phyloP scores from a whole-genome alignment of 192 early-diverging fungal species.

The Backusella sp. region DNA sequence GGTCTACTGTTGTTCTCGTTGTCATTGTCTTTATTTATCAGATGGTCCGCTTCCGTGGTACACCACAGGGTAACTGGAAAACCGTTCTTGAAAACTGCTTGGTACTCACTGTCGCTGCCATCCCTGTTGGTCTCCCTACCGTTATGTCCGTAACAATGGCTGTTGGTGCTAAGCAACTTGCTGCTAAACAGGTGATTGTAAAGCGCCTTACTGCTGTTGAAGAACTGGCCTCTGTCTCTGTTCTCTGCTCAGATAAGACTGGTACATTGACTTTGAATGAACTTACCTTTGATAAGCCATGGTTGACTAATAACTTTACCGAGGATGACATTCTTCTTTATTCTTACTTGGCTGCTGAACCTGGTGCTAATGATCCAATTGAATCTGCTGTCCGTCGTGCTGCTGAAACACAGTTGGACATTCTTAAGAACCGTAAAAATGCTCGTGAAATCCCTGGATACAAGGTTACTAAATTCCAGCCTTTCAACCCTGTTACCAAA shows the following conservation, averaged over 20 bases:
- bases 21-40: slow-evolving; percentile 79
- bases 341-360: slow-evolving; percentile 84
- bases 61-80: slow-evolving; percentile 53
- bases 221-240: slow-evolving; percentile 90
- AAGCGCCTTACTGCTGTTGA: slow-evolving; percentile 95
- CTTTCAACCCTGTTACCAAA: slow-evolving; percentile 93
- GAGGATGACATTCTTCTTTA: slow-evolving; percentile 80
- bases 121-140: slow-evolving; percentile 93
- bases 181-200: slow-evolving; percentile 91
- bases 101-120: slow-evolving; percentile 91
- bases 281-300: slow-evolving; percentile 90
- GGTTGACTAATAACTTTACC: slow-evolving; percentile 60
- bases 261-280: slow-evolving; percentile 93
- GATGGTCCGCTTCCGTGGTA: slow-evolving; percentile 53
- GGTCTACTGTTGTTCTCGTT: slow-evolving; percentile 76
- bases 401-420: slow-evolving; percentile 67
- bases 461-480: slow-evolving; percentile 88
- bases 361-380: slow-evolving; percentile 89
- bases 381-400: slow-evolving; percentile 87
- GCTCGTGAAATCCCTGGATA: slow-evolving; percentile 76
- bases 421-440: slow-evolving; percentile 56
- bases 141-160: slow-evolving; percentile 98
- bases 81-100: slow-evolving; percentile 69
- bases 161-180: slow-evolving; percentile 90
- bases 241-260: slow-evolving; percentile 85